phyloP scores from a whole-genome alignment of 306 rosid species.

The Nissolia schottii region DNA sequence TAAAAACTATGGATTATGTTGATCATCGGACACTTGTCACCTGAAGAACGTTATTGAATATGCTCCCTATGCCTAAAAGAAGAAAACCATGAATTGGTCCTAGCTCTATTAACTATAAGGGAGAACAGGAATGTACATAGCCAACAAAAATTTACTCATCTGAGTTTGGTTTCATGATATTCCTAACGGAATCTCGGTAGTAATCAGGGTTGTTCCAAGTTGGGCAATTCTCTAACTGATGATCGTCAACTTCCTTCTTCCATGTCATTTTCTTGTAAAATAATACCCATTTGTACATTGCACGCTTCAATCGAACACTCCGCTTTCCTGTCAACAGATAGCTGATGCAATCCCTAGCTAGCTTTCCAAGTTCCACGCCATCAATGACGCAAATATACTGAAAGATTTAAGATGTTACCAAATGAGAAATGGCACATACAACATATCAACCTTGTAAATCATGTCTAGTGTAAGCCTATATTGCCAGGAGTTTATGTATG shows the following conservation, averaged over 20 bases:
- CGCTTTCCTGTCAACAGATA: slow-evolving; percentile 49
- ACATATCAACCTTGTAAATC: not conserved
- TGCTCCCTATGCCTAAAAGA: not conserved
- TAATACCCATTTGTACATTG: slow-evolving; percentile 40
- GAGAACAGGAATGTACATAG: not conserved
- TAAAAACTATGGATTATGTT: not conserved
- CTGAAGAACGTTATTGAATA: not conserved
- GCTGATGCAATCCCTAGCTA: slow-evolving; percentile 61
- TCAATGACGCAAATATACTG: slow-evolving; percentile 69
- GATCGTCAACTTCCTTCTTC: slow-evolving; percentile 31
- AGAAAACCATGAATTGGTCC: not conserved
- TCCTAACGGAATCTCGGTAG: slow-evolving; percentile 25
- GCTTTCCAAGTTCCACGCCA: slow-evolving; percentile 62
- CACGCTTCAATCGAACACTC: slow-evolving; percentile 62
- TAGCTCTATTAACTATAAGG: not conserved
- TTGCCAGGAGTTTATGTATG: not conserved
- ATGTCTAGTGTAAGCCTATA: not conserved
- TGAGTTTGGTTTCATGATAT: slow-evolving; percentile 20
- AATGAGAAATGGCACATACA: not conserved
- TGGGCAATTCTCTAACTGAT: slow-evolving; percentile 38
- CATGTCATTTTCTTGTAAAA: slow-evolving; percentile 25
- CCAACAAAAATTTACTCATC: not conserved
- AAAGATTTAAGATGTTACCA: slow-evolving; percentile 1
- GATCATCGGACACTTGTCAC: no score
- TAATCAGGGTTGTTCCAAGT: slow-evolving; percentile 37